Evolutionary conservation across 2,329 filamentous ascomycete species (phyloP).

Genomic region (Helotiales sp.): DNA sequence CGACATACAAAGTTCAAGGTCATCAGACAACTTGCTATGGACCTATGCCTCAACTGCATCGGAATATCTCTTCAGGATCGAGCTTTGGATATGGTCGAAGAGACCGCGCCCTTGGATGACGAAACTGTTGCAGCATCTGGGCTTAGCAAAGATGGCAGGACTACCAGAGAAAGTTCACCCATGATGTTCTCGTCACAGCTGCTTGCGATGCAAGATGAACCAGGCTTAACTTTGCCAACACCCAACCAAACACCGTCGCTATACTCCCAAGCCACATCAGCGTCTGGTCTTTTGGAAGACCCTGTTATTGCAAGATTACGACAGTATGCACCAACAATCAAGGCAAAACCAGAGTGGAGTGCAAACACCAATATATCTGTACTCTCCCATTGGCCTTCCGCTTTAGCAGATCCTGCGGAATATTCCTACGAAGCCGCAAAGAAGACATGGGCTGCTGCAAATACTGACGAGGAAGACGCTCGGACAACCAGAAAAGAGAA

Average conservation of each 20-base stretch:
- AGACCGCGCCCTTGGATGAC: slow-evolving; percentile 7
- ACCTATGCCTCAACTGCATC: slow-evolving; percentile 41
- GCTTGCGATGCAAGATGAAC: slow-evolving; percentile 15
- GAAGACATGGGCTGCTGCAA: slow-evolving; percentile 22
- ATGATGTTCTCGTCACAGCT: slow-evolving; percentile 32
- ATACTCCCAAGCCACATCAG: slow-evolving; percentile 36
- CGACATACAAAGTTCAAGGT: slow-evolving; percentile 40
- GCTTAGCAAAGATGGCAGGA: slow-evolving; percentile 18
- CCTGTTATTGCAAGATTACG: slow-evolving; percentile 44
- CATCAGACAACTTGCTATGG: slow-evolving; percentile 38
- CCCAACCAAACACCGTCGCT: slow-evolving; percentile 37
- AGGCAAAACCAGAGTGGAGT: slow-evolving; percentile 33
- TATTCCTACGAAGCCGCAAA: slow-evolving; percentile 42
- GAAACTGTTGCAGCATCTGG: not conserved
- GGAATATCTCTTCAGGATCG: slow-evolving; percentile 36
- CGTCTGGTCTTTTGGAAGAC: slow-evolving; percentile 39
- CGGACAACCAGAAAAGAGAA: slow-evolving; percentile 34
- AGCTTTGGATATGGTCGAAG: slow-evolving; percentile 7
- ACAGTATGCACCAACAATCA: slow-evolving; percentile 43
- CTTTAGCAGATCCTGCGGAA: slow-evolving; percentile 43
- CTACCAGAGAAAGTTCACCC: slow-evolving; percentile 31
- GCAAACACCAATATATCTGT: slow-evolving; percentile 37
- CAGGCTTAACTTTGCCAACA: slow-evolving; percentile 29
- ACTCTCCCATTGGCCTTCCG: slow-evolving; percentile 45
- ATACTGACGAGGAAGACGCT: slow-evolving; percentile 32